Evolutionary conservation across 2,329 filamentous ascomycete species (phyloP), one percentile per base, ranked within the genome.

Genomic region (Alternaria brassicae): DNA sequence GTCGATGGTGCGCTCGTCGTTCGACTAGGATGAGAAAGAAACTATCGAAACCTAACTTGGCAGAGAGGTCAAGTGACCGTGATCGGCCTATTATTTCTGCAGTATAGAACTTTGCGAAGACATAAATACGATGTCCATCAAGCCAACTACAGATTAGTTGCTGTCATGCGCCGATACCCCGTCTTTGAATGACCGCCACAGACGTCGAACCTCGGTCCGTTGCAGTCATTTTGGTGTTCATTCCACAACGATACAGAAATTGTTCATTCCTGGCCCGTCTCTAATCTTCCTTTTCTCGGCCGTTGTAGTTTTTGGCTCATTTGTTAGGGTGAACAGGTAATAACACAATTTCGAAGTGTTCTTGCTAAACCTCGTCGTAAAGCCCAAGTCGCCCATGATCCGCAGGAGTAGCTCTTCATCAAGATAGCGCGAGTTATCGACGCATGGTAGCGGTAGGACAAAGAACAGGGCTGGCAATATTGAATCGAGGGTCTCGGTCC

Each of bases 341-440:
- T 97, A 98, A 21, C 92, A 88, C 50, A 99, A 82, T 78, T 97
- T 96, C 42, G 89, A 84, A 1, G 91, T 95, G 65, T 88, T 82
- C 79, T 96, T 97, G 65, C 83, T 85, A 68, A 86, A 81, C 9
- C 84, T 75, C 69, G 88, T 78, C 12, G 77, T 77, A 75, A 93
- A 98, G 1, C 94, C 93, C 36, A 99, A 78, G 47, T 85, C 86
- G 3, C 77, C 76, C 91, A 98, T 92, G 60, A 99, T 91, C 4
- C 84, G 82, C 7, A 85, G 78, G 21, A 99, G 78, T 51, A 86
- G 85, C 17, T 82, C 76, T 62, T 93, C 88, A 55, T 92, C 89
- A 73, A 97, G 86, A 74, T 99, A 99, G 50, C 95, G 87, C 15
- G 93, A 97, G 75, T 99, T 99, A 21, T 86, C 85, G 49, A 98